Conservation (phyloP, 176 grass and related monocot genomes). For the Ensete ventricosum region DNA sequence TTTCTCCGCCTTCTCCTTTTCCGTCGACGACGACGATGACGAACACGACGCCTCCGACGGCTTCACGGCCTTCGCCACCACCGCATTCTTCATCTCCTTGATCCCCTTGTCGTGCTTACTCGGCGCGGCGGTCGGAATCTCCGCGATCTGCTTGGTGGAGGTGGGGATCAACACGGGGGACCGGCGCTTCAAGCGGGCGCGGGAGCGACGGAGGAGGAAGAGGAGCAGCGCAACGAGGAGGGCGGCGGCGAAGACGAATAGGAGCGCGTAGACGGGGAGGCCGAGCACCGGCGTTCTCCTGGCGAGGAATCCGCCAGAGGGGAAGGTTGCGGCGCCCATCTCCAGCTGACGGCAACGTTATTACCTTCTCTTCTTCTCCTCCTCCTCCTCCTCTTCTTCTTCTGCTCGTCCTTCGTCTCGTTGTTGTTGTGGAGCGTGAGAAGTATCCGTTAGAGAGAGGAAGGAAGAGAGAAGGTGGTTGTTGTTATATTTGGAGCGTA, state of each 20-base stretch:
- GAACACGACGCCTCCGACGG: slow-evolving; percentile 12
- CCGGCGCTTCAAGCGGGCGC: slow-evolving; percentile 15
- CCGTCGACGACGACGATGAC: background rate
- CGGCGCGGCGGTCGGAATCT: background rate
- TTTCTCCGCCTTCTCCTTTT: slow-evolving; percentile 1
- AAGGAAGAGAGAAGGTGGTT: background rate
- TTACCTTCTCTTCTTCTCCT: background rate
- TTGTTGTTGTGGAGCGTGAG: background rate
- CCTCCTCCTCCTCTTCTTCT: background rate
- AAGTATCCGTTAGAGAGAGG: slow-evolving; percentile 7
- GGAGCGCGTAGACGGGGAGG: slow-evolving; percentile 3
- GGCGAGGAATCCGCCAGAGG: background rate
- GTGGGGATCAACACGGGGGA: slow-evolving; percentile 26
- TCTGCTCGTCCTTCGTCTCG: background rate
- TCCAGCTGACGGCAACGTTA: background rate
- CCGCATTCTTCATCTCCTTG: slow-evolving; percentile 22
- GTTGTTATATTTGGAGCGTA: slow-evolving; percentile 4
- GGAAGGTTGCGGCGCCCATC: background rate
- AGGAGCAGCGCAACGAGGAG: slow-evolving; percentile 27
- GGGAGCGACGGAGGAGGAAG: slow-evolving; percentile 21
- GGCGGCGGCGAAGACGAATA: slow-evolving; percentile 24
- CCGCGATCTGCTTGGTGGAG: slow-evolving; percentile 23
- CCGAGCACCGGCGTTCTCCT: background rate
- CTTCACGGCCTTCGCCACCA: slow-evolving; percentile 16
- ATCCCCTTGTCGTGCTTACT: background rate